Conservation (phyloP, 2,329 filamentous ascomycete genomes). For the Penicillium sp. region DNA sequence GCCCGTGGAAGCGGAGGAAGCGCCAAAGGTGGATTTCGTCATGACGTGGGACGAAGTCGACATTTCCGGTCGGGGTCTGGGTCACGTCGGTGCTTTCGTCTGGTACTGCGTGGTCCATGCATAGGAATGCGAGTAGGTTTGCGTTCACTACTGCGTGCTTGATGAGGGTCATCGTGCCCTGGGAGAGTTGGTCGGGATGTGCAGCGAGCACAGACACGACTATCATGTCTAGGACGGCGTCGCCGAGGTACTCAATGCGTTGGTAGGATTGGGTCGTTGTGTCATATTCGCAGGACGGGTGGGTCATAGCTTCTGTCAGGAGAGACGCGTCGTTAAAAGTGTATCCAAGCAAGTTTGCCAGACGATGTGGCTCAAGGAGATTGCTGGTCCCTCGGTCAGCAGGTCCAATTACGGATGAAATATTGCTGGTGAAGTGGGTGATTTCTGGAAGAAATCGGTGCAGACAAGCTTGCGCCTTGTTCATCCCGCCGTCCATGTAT, state of each 20-base stretch:
- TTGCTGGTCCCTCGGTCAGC: slow-evolving; percentile 7
- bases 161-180: slow-evolving; percentile 69
- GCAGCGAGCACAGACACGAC: slow-evolving; percentile 53
- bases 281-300: slow-evolving; percentile 60
- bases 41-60: slow-evolving; percentile 22
- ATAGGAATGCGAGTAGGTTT: slow-evolving; percentile 73
- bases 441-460: slow-evolving; percentile 63
- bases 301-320: slow-evolving; percentile 77
- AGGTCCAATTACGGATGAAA: not conserved
- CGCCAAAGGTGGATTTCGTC: slow-evolving; percentile 59
- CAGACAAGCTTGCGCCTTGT: slow-evolving; percentile 63
- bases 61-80: slow-evolving; percentile 13
- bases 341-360: slow-evolving; percentile 58
- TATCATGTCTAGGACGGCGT: slow-evolving; percentile 77
- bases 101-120: slow-evolving; percentile 53
- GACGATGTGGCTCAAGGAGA: slow-evolving; percentile 11
- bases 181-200: slow-evolving; percentile 43
- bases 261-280: slow-evolving; percentile 61
- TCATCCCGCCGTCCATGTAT: slow-evolving; percentile 65
- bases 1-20: slow-evolving; percentile 57
- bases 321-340: slow-evolving; percentile 66
- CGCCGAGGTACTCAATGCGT: slow-evolving; percentile 83
- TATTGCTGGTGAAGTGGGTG: slow-evolving; percentile 21
- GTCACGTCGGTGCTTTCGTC: slow-evolving; percentile 9
- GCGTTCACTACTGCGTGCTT: slow-evolving; percentile 76